Conservation (phyloP, 345 rosid genomes). For the Eucalyptus albens region DNA sequence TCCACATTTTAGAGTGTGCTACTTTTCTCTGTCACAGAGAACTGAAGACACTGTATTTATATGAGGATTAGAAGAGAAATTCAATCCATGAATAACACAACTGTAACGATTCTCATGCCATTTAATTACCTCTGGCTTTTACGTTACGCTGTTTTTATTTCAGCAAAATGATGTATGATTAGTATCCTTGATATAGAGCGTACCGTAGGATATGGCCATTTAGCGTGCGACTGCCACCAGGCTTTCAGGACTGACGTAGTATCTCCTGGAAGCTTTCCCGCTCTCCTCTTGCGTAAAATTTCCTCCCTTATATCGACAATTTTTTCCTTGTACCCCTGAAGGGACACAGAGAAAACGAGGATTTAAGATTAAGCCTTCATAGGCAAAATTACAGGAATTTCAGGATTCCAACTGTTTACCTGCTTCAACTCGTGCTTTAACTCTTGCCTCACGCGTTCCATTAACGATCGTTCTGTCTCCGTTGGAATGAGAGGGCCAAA, state of each 20-base stretch:
- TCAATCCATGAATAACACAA: neutral
- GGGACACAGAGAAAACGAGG: neutral
- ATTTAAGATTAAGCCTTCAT: neutral
- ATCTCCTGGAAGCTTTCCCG: conserved; percentile 96
- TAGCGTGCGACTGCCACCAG: conserved; percentile 98
- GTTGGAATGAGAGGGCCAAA: conserved; percentile 97
- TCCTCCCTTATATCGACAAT: conserved; percentile 93
- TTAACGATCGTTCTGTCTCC: conserved; percentile 86
- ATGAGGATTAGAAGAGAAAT: neutral
- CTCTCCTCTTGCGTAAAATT: conserved; percentile 94
- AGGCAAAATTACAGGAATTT: neutral
- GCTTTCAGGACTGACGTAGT: conserved; percentile 82
- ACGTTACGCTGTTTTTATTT: neutral
- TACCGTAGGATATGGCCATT: conserved; percentile 99
- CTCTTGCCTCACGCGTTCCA: conserved; percentile 97
- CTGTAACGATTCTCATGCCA: neutral
- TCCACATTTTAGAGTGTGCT: neutral
- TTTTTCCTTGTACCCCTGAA: conserved; percentile 93
- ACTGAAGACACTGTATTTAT: neutral
- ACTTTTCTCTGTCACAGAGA: neutral
- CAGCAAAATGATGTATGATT: neutral
- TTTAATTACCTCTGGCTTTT: neutral
- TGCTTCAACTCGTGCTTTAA: conserved; percentile 91
- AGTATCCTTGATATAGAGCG: neutral
- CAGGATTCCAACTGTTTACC: conserved; percentile 16